Conservation (phyloP, 768 basidiomycete genomes). For the Panus rudis region DNA sequence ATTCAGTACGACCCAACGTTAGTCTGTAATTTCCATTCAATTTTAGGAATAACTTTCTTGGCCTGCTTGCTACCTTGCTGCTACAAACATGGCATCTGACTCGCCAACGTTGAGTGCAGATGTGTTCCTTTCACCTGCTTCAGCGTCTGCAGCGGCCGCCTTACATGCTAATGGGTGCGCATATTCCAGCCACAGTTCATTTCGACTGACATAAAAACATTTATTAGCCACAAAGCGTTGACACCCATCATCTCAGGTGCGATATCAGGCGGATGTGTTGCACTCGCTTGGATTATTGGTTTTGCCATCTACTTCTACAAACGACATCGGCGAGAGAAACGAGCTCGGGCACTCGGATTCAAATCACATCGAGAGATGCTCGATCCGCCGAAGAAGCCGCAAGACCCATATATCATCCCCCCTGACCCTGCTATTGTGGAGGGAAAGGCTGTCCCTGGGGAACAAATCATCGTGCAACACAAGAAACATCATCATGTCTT, state of each 20-base stretch:
- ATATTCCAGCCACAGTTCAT: too few species aligned
- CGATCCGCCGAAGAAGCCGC: conserved; percentile 25
- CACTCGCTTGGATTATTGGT: conserved; percentile 46
- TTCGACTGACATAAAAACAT: too few species aligned
- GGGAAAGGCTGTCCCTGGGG: conserved; percentile 38
- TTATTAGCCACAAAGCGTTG: conserved; percentile 46
- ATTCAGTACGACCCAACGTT: too few species aligned
- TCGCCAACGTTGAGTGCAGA: too few species aligned
- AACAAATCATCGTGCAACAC: conserved; percentile 18
- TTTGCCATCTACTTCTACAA: conserved; percentile 52
- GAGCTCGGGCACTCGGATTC: conserved; percentile 40
- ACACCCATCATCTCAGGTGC: conserved; percentile 59
- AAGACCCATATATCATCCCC: conserved; percentile 46
- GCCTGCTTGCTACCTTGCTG: too few species aligned
- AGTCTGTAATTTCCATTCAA: too few species aligned
- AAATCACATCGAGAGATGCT: conserved; percentile 32
- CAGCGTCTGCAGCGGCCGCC: too few species aligned
- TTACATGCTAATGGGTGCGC: too few species aligned
- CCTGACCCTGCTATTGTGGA: conserved; percentile 63
- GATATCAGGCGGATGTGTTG: conserved; percentile 46
- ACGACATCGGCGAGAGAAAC: conserved; percentile 39
- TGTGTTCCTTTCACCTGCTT: too few species aligned
- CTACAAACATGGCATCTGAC: too few species aligned
- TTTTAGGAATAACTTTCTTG: too few species aligned
- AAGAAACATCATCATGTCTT: too few species aligned